Evolutionary conservation across 257 asterid species (phyloP).

Genomic region (Przewalskia tangutica): DNA sequence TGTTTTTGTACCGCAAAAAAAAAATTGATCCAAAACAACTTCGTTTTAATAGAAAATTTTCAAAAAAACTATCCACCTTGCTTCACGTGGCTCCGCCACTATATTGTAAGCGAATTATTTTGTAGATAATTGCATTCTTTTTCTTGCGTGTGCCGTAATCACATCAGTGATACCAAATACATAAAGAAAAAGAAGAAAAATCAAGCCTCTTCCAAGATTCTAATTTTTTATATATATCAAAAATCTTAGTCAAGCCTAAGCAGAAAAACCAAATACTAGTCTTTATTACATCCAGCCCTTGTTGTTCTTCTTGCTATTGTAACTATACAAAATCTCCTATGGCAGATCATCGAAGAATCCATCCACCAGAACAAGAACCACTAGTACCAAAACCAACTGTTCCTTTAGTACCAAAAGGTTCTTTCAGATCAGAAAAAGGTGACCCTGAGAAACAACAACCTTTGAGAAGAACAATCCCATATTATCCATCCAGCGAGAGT

Average conservation of each 20-base stretch:
- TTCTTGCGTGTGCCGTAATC: too few relatives aligned
- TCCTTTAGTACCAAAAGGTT: constrained; percentile 51
- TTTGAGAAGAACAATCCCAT: constrained; percentile 5
- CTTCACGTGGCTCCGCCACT: too few relatives aligned
- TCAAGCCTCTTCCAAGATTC: neutral
- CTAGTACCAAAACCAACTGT: constrained; percentile 33
- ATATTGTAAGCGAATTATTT: neutral
- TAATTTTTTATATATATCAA: neutral
- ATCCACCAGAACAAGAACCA: constrained; percentile 44
- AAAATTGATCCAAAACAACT: too few relatives aligned
- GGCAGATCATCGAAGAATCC: constrained; percentile 74
- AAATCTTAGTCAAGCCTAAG: neutral
- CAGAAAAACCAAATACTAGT: neutral
- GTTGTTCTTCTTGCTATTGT: neutral
- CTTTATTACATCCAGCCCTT: neutral
- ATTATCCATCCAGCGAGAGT: constrained; percentile 15
- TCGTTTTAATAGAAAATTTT: too few relatives aligned
- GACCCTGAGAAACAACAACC: constrained; percentile 42
- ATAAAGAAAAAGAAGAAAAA: neutral
- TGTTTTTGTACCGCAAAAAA: too few relatives aligned
- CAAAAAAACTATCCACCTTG: too few relatives aligned
- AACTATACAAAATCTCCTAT: constrained; percentile 5
- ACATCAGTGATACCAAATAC: neutral
- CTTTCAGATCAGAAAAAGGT: constrained; percentile 63
- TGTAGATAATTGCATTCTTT: neutral